A percentile compares a stretch with the other conserved stretches of the same genome.
Evolutionary conservation across 331 rosid genomes (phyloP).

Genomic region (Acacia pycnantha): DNA sequence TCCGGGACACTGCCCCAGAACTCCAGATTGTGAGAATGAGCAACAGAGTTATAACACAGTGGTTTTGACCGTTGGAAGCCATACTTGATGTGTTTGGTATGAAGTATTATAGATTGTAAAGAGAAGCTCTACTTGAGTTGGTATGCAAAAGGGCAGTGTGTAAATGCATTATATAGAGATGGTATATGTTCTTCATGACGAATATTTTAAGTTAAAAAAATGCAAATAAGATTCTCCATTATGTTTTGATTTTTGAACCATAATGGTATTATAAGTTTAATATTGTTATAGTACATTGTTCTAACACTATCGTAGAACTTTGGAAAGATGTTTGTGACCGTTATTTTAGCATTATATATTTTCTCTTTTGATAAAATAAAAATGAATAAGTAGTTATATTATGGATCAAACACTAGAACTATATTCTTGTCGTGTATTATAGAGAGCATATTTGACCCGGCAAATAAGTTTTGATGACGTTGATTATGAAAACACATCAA

Average conservation of each 20-base stretch:
- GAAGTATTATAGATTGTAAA: background rate
- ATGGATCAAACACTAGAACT: background rate
- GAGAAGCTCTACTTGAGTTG: background rate
- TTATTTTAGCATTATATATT: background rate
- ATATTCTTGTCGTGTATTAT: background rate
- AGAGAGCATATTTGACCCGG: background rate
- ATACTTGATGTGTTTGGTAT: background rate
- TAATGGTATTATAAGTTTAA: background rate
- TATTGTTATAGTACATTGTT: background rate
- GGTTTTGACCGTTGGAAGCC: conserved; percentile 3
- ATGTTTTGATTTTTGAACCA: background rate
- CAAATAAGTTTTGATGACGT: background rate
- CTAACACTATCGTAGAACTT: background rate
- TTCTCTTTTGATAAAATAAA: too few species aligned
- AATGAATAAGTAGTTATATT: too few species aligned
- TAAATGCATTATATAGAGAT: background rate
- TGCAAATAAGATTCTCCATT: background rate
- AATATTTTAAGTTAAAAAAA: background rate
- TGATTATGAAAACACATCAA: background rate
- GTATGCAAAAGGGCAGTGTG: background rate
- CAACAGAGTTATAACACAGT: background rate
- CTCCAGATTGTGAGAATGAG: conserved; percentile 11
- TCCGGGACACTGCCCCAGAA: background rate
- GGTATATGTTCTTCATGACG: background rate
- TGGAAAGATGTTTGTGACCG: background rate